These are phyloP conservation scores for Biscogniauxia marginata DNA, from an alignment of 2,329 filamentous ascomycete species.

Conservation along the genomic window DNA sequence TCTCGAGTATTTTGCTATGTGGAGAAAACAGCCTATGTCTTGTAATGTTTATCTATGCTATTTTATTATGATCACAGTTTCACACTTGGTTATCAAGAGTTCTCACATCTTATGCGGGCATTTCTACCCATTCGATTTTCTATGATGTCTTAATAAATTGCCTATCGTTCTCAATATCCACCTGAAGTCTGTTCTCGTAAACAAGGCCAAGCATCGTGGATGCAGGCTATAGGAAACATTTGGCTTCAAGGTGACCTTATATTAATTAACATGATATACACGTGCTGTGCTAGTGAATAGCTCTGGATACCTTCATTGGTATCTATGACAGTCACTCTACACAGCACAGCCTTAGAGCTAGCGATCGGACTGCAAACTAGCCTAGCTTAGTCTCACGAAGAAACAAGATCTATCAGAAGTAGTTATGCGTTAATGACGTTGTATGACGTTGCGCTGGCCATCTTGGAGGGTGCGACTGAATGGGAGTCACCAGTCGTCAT, in stretches of 20 bases:
- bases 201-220: too few relatives aligned
- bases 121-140: neutral
- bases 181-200: too few relatives aligned
- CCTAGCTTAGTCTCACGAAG: neutral
- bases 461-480: slow-evolving; percentile 16
- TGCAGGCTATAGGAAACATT: too few relatives aligned
- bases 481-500: neutral
- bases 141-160: neutral
- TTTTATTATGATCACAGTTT: neutral
- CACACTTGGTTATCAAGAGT: neutral
- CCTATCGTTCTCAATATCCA: too few relatives aligned
- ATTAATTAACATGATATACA: too few relatives aligned
- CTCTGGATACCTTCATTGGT: neutral
- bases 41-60: neutral
- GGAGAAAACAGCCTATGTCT: neutral
- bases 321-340: neutral
- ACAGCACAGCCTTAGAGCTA: neutral
- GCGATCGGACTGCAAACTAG: too few relatives aligned
- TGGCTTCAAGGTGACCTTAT: too few relatives aligned
- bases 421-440: slow-evolving; percentile 19
- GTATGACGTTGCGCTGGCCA: slow-evolving; percentile 20
- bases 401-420: slow-evolving; percentile 5
- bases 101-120: neutral
- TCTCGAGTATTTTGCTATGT: neutral
- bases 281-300: neutral